Base-by-base conservation (phyloP, 1,139 yeast genomes). In the Wickerhamiella pararugosa region DNA sequence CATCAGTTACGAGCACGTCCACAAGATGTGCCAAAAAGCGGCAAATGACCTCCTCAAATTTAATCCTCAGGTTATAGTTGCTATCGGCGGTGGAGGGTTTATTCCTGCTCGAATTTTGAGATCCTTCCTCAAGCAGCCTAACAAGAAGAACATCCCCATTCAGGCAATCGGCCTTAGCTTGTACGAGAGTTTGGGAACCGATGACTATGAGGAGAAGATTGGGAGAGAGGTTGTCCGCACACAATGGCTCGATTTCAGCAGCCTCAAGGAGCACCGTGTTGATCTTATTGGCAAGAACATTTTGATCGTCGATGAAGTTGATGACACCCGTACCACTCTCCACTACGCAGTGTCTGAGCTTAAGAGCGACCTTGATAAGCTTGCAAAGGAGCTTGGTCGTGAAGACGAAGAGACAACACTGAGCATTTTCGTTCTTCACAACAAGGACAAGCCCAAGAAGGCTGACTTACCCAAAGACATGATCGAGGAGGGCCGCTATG, bases 61-160 rank as follows among this genome's bases (percentile, higher is more conserved):
- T 61, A 73, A 78, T 56, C 95, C 95, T 28, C 90, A 82, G 62
- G 69, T 84, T 51, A 84, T 87, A 64, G 78, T 87, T 48, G 96
- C 96, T 53, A 83, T 87, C 56, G 65, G 81, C 56, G 94, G 94
- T 49, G 94, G 97, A 55, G 97, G 97, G 5, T 81, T 87, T 63
- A 87, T 87, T 48, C 97, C 97, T 11, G 96, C 97, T 28, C 75
- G 97, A 60, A 87, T 87, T 65, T 73, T 87, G 55, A 75, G 97
- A 61, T 78, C 96, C 1, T 87, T 87, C 64, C 68, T 87, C 55
- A 86, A 84, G 63, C 78, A 77, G 50, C 81, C 80, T 43, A 94
- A 93, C 45, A 42, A 43, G 10, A 86, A 90, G 54, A 86, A 84
- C 60, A 82, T 86, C 48, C 82, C 94, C 52, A 84, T 87, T 56